Percentiles rank a stretch among this genome's conserved stretches.
phyloP scores from a whole-genome alignment of 768 basidiomycete genomes.

The Russula virescens region DNA sequence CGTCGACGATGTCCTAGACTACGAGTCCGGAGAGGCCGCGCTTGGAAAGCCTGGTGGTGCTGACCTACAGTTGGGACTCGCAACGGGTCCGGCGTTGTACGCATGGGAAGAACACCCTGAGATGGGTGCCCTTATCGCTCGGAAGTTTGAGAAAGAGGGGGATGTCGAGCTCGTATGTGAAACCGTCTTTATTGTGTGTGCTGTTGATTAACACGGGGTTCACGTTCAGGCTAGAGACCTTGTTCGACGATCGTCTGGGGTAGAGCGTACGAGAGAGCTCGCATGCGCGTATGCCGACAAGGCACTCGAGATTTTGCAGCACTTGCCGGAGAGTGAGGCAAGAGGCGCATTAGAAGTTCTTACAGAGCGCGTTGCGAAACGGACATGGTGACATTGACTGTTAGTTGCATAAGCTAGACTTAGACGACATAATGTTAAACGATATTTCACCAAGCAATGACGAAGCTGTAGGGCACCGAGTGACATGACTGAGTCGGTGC shows the following conservation, averaged over 20 bases:
- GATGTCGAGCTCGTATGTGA: conserved; percentile 70
- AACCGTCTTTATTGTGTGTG: background rate
- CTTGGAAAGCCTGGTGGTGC: conserved; percentile 87
- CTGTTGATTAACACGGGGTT: background rate
- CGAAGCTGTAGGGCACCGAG: too few species aligned
- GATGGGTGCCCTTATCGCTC: conserved; percentile 68
- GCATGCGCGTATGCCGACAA: conserved; percentile 70
- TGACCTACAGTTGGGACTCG: conserved; percentile 55
- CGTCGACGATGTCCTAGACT: conserved; percentile 93
- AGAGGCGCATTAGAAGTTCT: conserved; percentile 69
- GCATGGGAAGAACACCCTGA: conserved; percentile 81
- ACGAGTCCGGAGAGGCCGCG: conserved; percentile 62
- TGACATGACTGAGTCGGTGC: too few species aligned
- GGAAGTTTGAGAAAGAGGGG: conserved; percentile 70
- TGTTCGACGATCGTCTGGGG: conserved; percentile 64
- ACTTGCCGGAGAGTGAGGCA: conserved; percentile 78
- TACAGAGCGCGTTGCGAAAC: conserved; percentile 59
- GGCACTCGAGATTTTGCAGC: conserved; percentile 61
- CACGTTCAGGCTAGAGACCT: conserved; percentile 54
- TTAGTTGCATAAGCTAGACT: conserved; percentile 1
- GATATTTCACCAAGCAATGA: too few species aligned
- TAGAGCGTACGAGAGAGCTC: conserved; percentile 72
- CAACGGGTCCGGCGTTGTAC: conserved; percentile 81
- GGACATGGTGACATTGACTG: conserved; percentile 40
- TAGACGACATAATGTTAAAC: too few species aligned